Percentiles rank a stretch among this genome's conserved stretches.
phyloP scores from a whole-genome alignment of 441 rosid genomes.

The Pelargonium fulgidum region DNA sequence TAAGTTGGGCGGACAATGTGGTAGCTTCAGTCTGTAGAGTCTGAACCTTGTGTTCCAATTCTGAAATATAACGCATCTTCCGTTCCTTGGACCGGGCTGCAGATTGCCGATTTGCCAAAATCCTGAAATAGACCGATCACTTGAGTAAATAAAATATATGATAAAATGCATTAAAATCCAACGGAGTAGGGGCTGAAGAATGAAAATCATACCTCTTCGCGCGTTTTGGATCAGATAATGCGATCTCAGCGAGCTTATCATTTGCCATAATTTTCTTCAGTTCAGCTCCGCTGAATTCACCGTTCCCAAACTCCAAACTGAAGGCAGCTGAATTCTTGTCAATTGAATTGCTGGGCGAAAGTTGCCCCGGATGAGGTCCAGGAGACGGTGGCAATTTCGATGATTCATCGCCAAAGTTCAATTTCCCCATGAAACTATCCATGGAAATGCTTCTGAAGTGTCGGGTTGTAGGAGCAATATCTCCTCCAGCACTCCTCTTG shows the following conservation, averaged over 20 bases:
- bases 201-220: conserved; percentile 61
- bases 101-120: conserved; percentile 91
- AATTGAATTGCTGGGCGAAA: conserved; percentile 54
- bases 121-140: conserved; percentile 36
- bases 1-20: conserved; percentile 90
- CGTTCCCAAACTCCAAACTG: conserved; percentile 74
- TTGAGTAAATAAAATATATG: conserved; percentile 12
- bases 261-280: conserved; percentile 90
- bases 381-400: conserved; percentile 75
- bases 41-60: conserved; percentile 95
- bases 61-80: conserved; percentile 85
- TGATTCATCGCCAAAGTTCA: conserved; percentile 66
- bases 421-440: conserved; percentile 82
- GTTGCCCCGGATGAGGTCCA: conserved; percentile 49
- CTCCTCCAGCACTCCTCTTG: conserved; percentile 70
- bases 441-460: conserved; percentile 88
- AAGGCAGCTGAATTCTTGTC: conserved; percentile 54
- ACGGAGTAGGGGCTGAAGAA: not conserved
- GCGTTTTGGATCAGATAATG: conserved; percentile 78
- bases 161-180: not conserved
- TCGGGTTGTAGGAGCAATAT: conserved; percentile 59
- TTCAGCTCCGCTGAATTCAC: conserved; percentile 78
- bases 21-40: conserved; percentile 96
- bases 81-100: conserved; percentile 97
- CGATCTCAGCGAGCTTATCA: conserved; percentile 89